Evolutionary conservation across 352 stramenopile genomes (phyloP), one percentile per base, ranked within the genome.

Genomic region (Pseudoperonospora humuli): DNA sequence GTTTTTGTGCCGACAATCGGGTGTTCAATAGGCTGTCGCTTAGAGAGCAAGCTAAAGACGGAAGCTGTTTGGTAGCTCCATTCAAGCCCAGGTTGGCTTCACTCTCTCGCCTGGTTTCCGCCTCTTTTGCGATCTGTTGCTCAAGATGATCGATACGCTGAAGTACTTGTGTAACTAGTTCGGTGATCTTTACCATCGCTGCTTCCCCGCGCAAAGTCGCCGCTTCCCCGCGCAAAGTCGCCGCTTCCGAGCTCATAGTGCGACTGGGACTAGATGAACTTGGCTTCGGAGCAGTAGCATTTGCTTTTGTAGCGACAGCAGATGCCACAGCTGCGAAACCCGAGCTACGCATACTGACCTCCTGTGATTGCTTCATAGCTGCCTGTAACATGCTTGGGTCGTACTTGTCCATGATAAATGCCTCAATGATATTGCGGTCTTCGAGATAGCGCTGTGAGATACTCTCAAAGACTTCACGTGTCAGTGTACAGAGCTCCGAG

Each of bases 401-500:
- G 54, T 90, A 88, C 44, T 86, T 86, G 59, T 88, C 70, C 62
- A 87, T 86, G 52, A 90, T 90, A 45, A 88, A 85, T 45, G 85
- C 82, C 39, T 90, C 78, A 18, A 88, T 90, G 39, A 87, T 81
- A 23, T 53, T 77, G 11, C 78, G 73, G 26, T 90, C 78, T 24
- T 90, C 78, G 11, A 86, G 54, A 46, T 87, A 90, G 0, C 77
- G 73, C 25, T 74, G 47, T 10, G 75, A 86, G 17, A 90, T 86
- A 29, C 38, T 81, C 34, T 90, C 75, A 50, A 90, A 90, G 3
- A 84, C 64, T 18, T 87, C 75, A 5, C 78, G 66, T 1, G 78
- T 86, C 6, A 87, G 49, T 6, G 74, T 81, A 28, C 78, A 90
- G 5, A 90, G 62, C 50, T 90, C 78, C 0, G 74, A 85, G 42